A percentile compares a stretch with the other conserved stretches of the same genome.
These are phyloP conservation scores for Rhodamnia argentea DNA, from an alignment of 345 rosid genomes.

Conservation along the genomic window DNA sequence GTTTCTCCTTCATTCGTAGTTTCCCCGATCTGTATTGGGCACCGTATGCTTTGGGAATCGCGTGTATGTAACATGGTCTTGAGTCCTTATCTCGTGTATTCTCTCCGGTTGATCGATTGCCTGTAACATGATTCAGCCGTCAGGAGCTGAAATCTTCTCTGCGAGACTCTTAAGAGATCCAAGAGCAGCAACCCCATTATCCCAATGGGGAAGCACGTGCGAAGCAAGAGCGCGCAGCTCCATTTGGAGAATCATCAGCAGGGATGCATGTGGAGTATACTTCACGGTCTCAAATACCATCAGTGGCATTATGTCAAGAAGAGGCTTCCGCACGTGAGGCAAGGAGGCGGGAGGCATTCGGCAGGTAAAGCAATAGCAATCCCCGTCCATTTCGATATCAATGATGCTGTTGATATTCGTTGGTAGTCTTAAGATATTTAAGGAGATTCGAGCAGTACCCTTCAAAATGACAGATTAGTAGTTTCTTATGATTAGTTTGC, in stretches of 20 bases:
- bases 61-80: background rate
- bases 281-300: constrained; percentile 50
- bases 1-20: background rate
- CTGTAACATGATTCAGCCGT: background rate
- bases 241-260: constrained; percentile 20
- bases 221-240: constrained; percentile 2
- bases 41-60: background rate
- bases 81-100: background rate
- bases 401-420: background rate
- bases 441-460: background rate
- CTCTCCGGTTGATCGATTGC: background rate
- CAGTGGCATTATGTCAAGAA: constrained; percentile 63
- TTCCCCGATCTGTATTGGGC: background rate
- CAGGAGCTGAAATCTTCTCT: background rate
- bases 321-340: constrained; percentile 38
- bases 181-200: background rate
- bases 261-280: constrained; percentile 62
- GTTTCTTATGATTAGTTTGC: background rate
- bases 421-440: background rate
- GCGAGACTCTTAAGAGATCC: background rate
- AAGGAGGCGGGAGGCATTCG: constrained; percentile 5
- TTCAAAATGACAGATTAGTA: background rate
- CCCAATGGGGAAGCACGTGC: constrained; percentile 42
- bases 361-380: constrained; percentile 10
- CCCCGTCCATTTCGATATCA: background rate